Base-by-base conservation (phyloP, 495 filamentous ascomycete species). In the Xylaria grammica region DNA sequence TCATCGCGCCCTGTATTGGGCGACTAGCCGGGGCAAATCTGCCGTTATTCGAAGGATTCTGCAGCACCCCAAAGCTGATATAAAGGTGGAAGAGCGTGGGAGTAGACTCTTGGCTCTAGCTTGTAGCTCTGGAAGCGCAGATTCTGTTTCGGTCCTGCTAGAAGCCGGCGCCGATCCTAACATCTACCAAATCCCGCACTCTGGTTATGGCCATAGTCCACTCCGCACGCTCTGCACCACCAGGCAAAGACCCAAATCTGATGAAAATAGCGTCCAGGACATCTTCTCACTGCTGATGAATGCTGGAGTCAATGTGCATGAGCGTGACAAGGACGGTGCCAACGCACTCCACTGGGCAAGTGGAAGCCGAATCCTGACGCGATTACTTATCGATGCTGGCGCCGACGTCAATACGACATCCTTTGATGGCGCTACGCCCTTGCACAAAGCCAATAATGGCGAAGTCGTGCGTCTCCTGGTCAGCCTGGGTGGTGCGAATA, bases 91-190 rank as follows among this genome's bases (percentile, higher is more conserved):
- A 13, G 56, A 45, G 11, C 15, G 20, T n/a, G 62, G 62, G 15
- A 58, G 72, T 46, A 75, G 65, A 0, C 59, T 67, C 15, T 52
- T 78, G n/a, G 72, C 71, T 34, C 44, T 69, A 6, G 72, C 73
- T 1, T 60, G 64, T 27, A 36, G 38, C 17, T 24, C 46, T 2
- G 10, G 19, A 11, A 50, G 56, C n/a, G 42, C 40, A 20, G 38
- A 65, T n/a, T 17, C 36, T 17, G 61, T 69, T 26, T 52, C 30
- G 4, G 27, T 38, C 11, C 32, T 69, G 13, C 34, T 66, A 40
- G 45, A 58, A 20, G 60, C 55, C 13, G 63, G 69, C 13, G 63
- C 63, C 3, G 51, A 65, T 61, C 53, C 63, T 13, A 49, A 66
- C 13, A 65, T 36, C 62, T 17, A 42, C 8, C 13, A 15, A 42